Percentiles rank a stretch among this genome's conserved stretches.
phyloP scores from a whole-genome alignment of 352 stramenopile genomes.

The Blastocystis sp. region DNA sequence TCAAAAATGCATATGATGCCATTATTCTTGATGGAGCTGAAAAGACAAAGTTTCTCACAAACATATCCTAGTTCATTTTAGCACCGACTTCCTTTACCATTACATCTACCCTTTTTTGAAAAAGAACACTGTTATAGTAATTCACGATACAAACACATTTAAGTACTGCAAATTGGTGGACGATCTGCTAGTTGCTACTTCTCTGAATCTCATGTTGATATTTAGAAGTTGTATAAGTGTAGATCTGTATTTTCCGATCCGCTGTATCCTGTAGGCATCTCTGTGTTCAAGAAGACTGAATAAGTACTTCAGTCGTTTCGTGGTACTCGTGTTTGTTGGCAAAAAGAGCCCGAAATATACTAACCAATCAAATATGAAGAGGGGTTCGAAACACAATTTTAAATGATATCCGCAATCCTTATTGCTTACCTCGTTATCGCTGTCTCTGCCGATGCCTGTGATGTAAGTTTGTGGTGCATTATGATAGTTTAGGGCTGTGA shows the following conservation, averaged over 20 bases:
- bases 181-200: background rate
- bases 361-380: too few species aligned
- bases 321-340: too few species aligned
- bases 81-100: background rate
- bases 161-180: slow-evolving; percentile 1
- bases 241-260: background rate
- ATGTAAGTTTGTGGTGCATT: background rate
- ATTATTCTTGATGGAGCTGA: background rate
- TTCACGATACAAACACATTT: slow-evolving; percentile 2
- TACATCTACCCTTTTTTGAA: background rate
- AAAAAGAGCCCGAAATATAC: background rate
- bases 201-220: background rate
- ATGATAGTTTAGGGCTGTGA: background rate
- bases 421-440: background rate
- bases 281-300: slow-evolving; percentile 18
- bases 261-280: slow-evolving; percentile 5
- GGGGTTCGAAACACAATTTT: background rate
- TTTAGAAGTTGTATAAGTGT: background rate
- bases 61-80: background rate
- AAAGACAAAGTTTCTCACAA: background rate
- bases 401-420: background rate
- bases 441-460: background rate
- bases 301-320: background rate
- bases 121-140: background rate
- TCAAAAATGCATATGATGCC: background rate